Evolutionary conservation across 2,329 filamentous ascomycete species (phyloP).

Genomic region (Aquanectria penicillioides): DNA sequence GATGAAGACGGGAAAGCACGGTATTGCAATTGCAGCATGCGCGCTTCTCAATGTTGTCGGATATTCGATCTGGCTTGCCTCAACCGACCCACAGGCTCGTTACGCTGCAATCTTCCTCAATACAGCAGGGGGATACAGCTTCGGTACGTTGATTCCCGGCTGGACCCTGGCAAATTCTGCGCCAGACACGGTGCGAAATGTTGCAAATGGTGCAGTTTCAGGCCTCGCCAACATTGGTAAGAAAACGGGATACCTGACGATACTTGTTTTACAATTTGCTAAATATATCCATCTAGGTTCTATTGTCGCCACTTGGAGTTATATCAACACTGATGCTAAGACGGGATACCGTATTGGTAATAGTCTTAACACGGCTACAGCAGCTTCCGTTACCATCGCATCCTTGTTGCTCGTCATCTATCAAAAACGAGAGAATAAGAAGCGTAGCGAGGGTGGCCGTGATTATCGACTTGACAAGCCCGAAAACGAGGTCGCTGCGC

Average conservation of each 20-base stretch:
- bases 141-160: constrained; percentile 37
- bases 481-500: constrained; percentile 30
- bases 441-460: constrained; percentile 35
- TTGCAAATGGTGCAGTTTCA: constrained; percentile 40
- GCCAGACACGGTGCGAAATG: constrained; percentile 41
- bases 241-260: not conserved
- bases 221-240: constrained; percentile 41
- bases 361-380: constrained; percentile 38
- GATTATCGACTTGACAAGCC: constrained; percentile 35
- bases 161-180: constrained; percentile 43
- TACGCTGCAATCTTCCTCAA: constrained; percentile 44
- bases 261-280: not conserved
- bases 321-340: constrained; percentile 41
- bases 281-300: constrained; percentile 32
- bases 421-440: constrained; percentile 40
- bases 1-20: constrained; percentile 41
- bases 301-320: constrained; percentile 43
- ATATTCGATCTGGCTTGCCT: constrained; percentile 41
- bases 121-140: constrained; percentile 39
- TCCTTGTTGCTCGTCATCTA: constrained; percentile 32
- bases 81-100: constrained; percentile 35
- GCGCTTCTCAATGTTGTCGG: constrained; percentile 36
- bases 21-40: constrained; percentile 36
- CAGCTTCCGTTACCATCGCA: constrained; percentile 35
- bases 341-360: constrained; percentile 41